These are phyloP conservation scores for Multifurca ochricompacta DNA, from an alignment of 768 basidiomycete species.

Conservation along the genomic window DNA sequence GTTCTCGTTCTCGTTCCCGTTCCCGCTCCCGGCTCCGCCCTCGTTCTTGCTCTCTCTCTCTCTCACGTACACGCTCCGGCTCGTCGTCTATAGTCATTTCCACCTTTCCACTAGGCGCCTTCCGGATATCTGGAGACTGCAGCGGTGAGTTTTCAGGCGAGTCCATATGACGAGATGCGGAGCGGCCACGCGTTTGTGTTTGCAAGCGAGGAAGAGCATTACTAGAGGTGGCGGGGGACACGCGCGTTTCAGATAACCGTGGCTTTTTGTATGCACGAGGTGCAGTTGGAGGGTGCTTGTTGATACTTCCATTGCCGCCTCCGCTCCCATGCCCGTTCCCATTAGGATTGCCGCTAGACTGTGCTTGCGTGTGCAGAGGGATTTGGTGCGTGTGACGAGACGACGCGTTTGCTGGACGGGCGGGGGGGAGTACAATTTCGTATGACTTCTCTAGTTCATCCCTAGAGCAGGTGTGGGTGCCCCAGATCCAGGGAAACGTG, in stretches of 20 bases:
- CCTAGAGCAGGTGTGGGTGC: conserved; percentile 32
- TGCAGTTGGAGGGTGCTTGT: conserved; percentile 63
- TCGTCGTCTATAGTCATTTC: conserved; percentile 59
- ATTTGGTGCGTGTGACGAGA: conserved; percentile 41
- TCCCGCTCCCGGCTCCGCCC: conserved; percentile 30
- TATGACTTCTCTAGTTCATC: conserved; percentile 73
- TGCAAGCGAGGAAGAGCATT: conserved; percentile 19
- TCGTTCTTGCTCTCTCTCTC: conserved; percentile 30
- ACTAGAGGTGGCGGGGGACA: conserved; percentile 12
- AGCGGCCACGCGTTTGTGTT: conserved; percentile 12
- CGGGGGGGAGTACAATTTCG: conserved; percentile 44
- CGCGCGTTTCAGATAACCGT: conserved; percentile 49
- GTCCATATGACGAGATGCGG: conserved; percentile 17
- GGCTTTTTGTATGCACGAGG: conserved; percentile 78
- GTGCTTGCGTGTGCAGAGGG: conserved; percentile 22
- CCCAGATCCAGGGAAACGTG: background rate
- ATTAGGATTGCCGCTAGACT: conserved; percentile 20
- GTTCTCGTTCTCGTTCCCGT: conserved; percentile 17
- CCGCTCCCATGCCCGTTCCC: conserved; percentile 26
- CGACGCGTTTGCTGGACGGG: conserved; percentile 31
- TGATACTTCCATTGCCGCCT: conserved; percentile 23
- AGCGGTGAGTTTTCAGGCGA: conserved; percentile 21
- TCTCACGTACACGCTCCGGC: conserved; percentile 25
- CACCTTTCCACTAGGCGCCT: conserved; percentile 18
- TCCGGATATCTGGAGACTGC: conserved; percentile 18